Evolutionary conservation across 2,329 filamentous ascomycete genomes (phyloP), one percentile per base, ranked within the genome.

Genomic region (Colletotrichum lini): DNA sequence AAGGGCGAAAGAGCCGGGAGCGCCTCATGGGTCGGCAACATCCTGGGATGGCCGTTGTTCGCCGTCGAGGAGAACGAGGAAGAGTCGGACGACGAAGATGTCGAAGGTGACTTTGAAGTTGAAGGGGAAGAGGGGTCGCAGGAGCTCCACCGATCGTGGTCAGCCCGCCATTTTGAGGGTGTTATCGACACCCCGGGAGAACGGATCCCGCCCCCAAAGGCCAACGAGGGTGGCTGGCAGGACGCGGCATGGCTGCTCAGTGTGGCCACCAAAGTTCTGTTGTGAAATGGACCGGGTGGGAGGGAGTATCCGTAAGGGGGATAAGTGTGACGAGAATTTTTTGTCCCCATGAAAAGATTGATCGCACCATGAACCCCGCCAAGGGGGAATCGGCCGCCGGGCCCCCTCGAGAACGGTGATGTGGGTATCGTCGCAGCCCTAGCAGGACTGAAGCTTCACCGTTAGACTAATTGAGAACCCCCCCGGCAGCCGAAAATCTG

Each of bases 191-290:
- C 78, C n/a, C 78, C 83, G 0, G 82, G 85, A 58, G 85, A 88
- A 59, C 80, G 80, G 12, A 81, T 90, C 77, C 88, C 77, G 42
- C 82, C 84, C 12, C 82, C 83, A 61, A 85, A 85, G 52, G 82
- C 84, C 10, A 86, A 91, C 62, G 86, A 89, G 53, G 89, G 89
- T 18, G 87, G 87, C 10, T 92, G 90, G 91, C 86, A 88, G 69
- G 91, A 93, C 79, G 91, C 90, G 35, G 90, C 90, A 18, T 93
- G 91, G 91, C 79, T 93, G 57, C 80, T 93, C 66, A 91, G 86
- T 73, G 89, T 93, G 73, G 91, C 90, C 13, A 86, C 87, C 35
- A 91, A 89, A 76, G 87, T 91, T 54, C 82, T 91, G 74, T 84
- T 91, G 73, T 90, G 80, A 82, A 65, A 35, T 53, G 57, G 57